Evolutionary conservation across 2,329 filamentous ascomycete genomes (phyloP).

Genomic region (Diaporthe caulivora): DNA sequence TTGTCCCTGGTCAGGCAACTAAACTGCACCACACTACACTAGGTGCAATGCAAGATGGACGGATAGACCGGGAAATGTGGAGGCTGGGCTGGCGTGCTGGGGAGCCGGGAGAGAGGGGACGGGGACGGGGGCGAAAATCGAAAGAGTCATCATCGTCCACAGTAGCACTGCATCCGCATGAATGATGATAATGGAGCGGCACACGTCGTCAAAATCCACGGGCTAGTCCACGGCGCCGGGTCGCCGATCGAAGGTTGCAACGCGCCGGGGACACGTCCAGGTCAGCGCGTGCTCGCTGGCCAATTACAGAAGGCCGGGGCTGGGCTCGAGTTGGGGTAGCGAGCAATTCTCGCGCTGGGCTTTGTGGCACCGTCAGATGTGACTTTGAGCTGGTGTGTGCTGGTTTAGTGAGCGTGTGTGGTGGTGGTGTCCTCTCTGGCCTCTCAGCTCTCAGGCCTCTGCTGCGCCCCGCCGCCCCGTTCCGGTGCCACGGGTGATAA

Average conservation of each 20-base stretch:
- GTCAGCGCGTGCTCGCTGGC: constrained; percentile 38
- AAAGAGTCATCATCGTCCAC: constrained; percentile 22
- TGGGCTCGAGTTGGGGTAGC: constrained; percentile 13
- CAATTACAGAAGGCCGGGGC: constrained; percentile 20
- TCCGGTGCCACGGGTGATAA: constrained; percentile 30
- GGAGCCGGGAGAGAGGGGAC: neutral
- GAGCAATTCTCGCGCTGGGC: constrained; percentile 32
- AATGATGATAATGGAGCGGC: constrained; percentile 25
- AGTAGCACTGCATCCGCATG: constrained; percentile 28
- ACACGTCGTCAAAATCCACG: constrained; percentile 23
- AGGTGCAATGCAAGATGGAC: constrained; percentile 18
- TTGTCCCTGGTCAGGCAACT: neutral
- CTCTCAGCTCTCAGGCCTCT: too few relatives aligned
- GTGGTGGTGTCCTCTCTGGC: neutral
- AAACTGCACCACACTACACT: too few relatives aligned
- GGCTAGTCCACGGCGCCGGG: constrained; percentile 30
- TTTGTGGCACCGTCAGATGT: constrained; percentile 1
- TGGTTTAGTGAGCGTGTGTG: constrained; percentile 8
- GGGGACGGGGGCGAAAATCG: neutral
- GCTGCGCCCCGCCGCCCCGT: constrained; percentile 35
- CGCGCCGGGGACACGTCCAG: constrained; percentile 34
- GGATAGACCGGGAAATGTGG: neutral
- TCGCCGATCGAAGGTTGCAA: constrained; percentile 32
- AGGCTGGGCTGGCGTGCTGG: constrained; percentile 7
- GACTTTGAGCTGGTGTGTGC: constrained; percentile 11